Conservation (phyloP, 75 land plant species). For the Larix kaempferi region DNA sequence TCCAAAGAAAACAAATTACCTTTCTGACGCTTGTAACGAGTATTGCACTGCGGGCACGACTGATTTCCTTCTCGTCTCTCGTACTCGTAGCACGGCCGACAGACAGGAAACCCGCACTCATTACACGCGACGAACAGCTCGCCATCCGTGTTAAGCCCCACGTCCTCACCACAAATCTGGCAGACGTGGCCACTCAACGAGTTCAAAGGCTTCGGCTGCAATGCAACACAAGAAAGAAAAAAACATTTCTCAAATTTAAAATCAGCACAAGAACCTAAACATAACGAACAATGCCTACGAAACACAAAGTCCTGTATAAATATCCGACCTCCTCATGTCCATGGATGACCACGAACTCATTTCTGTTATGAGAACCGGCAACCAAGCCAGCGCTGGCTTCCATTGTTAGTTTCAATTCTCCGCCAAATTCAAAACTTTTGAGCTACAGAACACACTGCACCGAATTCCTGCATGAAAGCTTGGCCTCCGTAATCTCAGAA, state of each 20-base stretch:
- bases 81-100: slow-evolving; percentile 80
- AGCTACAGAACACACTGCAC: too few species aligned
- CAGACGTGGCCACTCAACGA: slow-evolving; percentile 62
- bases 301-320: too few species aligned
- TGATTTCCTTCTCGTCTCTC: slow-evolving; percentile 76
- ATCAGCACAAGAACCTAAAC: too few species aligned
- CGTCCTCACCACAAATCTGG: slow-evolving; percentile 74
- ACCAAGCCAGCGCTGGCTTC: slow-evolving; percentile 87
- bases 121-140: slow-evolving; percentile 86
- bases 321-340: slow-evolving; percentile 66
- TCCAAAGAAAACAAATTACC: slow-evolving; percentile 18
- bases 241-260: background rate
- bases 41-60: slow-evolving; percentile 77
- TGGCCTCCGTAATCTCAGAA: too few species aligned
- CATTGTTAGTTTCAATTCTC: slow-evolving; percentile 21
- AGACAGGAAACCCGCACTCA: slow-evolving; percentile 79
- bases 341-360: slow-evolving; percentile 80
- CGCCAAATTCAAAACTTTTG: too few species aligned
- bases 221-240: background rate
- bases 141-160: slow-evolving; percentile 65
- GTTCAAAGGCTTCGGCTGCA: slow-evolving; percentile 73
- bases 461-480: too few species aligned
- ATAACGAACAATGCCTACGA: too few species aligned
- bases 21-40: slow-evolving; percentile 75
- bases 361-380: slow-evolving; percentile 82